Base-by-base conservation (phyloP, 2,329 filamentous ascomycete species). In the Emmonsiellopsis sp. region DNA sequence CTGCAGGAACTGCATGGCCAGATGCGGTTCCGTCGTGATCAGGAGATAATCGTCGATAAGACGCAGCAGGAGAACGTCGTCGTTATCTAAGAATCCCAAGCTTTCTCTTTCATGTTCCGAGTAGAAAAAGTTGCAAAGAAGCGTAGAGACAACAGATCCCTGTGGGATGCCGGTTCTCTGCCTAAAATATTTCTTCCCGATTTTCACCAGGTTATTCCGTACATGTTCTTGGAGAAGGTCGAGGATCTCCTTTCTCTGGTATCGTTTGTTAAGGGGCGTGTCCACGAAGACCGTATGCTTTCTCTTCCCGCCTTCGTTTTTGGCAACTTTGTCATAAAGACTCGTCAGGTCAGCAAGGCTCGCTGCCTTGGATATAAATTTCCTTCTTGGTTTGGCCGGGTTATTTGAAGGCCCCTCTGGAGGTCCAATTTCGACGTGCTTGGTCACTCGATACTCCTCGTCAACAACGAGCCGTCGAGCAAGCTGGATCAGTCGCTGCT, bases 91-190 rank as follows among this genome's bases (percentile, higher is more conserved):
- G 64, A 96, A 97, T 0, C 64, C 65, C 2, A 97, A 74, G 11
- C 85, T 74, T 30, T 83, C 76, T 6, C 71, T 71, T 68, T 98
- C 93, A 1, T 97, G 79, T 57, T 93, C 84, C 5, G 88, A 91
- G 65, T 98, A 98, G 69, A 97, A 96, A 70, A 95, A 92, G 70
- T 90, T 97, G 76, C 93, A 97, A 5, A 98, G 76, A 41, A 90
- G 76, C 43, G 86, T 87, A 0, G 91, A 96, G 5, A 98, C 67
- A 1, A 96, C 80, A 0, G 91, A 96, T 7, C 93, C 93, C 68
- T 98, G 93, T 0, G 93, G 91, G 40, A 98, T 97, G 11, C 93
- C 93, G 20, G 79, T 75, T 67, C 84, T 92, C 67, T 98, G 93
- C 26, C 89, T 81, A 67, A 93, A 96, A 67, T 84, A 90, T 60